A percentile compares a stretch with the other conserved stretches of the same genome.
phyloP scores from a whole-genome alignment of 768 basidiomycete genomes.

The Pleurotus salmoneostramineus region DNA sequence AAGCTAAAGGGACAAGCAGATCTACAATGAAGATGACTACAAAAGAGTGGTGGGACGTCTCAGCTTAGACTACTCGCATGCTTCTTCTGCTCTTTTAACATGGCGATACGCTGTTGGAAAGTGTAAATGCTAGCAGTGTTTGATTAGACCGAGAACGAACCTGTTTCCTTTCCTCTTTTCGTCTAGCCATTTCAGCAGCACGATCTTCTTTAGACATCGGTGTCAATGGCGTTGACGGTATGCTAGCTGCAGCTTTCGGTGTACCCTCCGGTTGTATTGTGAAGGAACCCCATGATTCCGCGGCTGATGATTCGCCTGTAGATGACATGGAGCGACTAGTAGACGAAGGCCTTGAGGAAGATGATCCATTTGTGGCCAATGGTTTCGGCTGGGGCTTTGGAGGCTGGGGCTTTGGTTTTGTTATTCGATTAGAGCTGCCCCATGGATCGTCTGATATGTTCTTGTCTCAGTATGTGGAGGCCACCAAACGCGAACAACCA shows the following conservation, averaged over 20 bases:
- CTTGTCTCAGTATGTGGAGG: background rate
- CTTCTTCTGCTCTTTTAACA: slow-evolving; percentile 80
- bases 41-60: background rate
- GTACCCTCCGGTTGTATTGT: slow-evolving; percentile 8
- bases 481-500: background rate
- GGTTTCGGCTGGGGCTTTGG: slow-evolving; percentile 24
- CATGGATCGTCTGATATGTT: background rate
- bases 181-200: slow-evolving; percentile 85
- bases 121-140: background rate
- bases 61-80: slow-evolving; percentile 26
- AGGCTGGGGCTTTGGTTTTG: slow-evolving; percentile 23
- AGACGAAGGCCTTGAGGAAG: background rate
- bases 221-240: slow-evolving; percentile 21
- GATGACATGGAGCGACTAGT: background rate
- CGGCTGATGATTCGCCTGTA: slow-evolving; percentile 11
- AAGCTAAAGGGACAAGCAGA: background rate
- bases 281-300: slow-evolving; percentile 19
- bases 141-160: slow-evolving; percentile 33
- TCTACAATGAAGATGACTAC: background rate
- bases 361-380: slow-evolving; percentile 9
- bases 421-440: slow-evolving; percentile 6
- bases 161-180: slow-evolving; percentile 91
- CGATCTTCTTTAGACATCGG: slow-evolving; percentile 86
- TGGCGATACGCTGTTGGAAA: slow-evolving; percentile 60
- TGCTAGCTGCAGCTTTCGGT: slow-evolving; percentile 13